Evolutionary conservation across 305 asterid genomes (phyloP), one percentile per base, ranked within the genome.

Genomic region (Plantago rigida): DNA sequence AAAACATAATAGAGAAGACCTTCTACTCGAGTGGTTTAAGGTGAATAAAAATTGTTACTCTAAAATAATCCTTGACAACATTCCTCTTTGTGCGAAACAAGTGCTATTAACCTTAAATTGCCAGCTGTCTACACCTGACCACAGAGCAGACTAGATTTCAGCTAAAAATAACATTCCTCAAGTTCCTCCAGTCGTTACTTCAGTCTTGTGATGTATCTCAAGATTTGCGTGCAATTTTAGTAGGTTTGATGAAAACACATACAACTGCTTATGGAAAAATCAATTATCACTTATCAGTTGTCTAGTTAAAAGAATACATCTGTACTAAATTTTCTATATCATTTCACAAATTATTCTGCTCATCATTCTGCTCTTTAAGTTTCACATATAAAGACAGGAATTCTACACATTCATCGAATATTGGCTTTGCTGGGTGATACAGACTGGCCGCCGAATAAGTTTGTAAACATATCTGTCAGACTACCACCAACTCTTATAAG

Each of bases 401-500:
- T 41, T 41, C 46, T 41, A 41, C 46, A 7, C 1, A 41, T 41
- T 41, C 42, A 36, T 36, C 9, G 42, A 36, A 36, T 36, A 36
- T 36, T 36, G 42, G 42, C 42, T 7, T 36, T 4, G 9, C 9
- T 36, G 42, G 6, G 42, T 36, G 9, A 36, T 36, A 36, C 42
- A 36, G 42, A 36, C 9, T 36, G 26, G 42, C 9, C 42, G 7
- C 39, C 6, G 39, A 3, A 31, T 5, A 31, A 31, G 6, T 3
- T 31, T 31, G 39, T 31, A 31, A 31, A 31, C 39, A 31, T 3
- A 2, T 0, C 39, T 5, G 7, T 31, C 39, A 31, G 39, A 31
- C 5, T 31, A 31, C 3, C 12, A 31, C 60, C 10, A 34, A 50
- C 29, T 62, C 57, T 51, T 42, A 65, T 13, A 50, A 56, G 44